Conservation (phyloP, 1,284 basidiomycete genomes). For the Hemileia vastatrix region DNA sequence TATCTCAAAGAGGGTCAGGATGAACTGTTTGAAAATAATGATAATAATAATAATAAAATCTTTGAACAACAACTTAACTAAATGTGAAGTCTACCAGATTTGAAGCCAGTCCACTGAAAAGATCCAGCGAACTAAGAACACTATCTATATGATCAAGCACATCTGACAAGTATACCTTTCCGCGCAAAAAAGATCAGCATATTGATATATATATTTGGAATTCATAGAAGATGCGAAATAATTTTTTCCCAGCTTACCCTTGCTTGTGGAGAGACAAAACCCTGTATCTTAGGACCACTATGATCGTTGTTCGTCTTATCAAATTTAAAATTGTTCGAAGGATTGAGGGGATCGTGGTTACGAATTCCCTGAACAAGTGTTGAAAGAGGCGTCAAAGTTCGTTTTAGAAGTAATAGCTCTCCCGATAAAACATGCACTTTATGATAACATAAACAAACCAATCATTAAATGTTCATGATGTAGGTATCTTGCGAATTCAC, state of each 20-base stretch:
- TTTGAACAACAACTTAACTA: not conserved
- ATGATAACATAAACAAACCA: not conserved
- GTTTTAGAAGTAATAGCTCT: constrained; percentile 25
- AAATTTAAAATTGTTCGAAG: too few species aligned
- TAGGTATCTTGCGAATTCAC: not conserved
- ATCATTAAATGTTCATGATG: too few species aligned
- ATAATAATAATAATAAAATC: not conserved
- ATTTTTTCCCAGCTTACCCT: not conserved
- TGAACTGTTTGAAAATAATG: not conserved
- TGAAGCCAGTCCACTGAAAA: constrained; percentile 14
- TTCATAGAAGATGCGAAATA: too few species aligned
- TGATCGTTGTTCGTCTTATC: too few species aligned
- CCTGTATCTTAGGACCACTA: too few species aligned
- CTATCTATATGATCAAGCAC: constrained; percentile 18
- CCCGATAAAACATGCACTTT: constrained; percentile 26
- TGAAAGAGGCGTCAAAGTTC: constrained; percentile 25
- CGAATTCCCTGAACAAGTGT: constrained; percentile 23
- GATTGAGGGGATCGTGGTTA: constrained; percentile 25
- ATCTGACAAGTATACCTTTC: constrained; percentile 16
- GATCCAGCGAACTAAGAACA: constrained; percentile 12
- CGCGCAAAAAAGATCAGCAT: not conserved
- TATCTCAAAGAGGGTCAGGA: not conserved
- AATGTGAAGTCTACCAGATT: constrained; percentile 21
- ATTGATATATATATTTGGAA: too few species aligned
- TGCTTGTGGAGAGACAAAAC: constrained; percentile 12